These are phyloP conservation scores for Triangularia setosa DNA, from an alignment of 2,329 filamentous ascomycete genomes.

Conservation along the genomic window DNA sequence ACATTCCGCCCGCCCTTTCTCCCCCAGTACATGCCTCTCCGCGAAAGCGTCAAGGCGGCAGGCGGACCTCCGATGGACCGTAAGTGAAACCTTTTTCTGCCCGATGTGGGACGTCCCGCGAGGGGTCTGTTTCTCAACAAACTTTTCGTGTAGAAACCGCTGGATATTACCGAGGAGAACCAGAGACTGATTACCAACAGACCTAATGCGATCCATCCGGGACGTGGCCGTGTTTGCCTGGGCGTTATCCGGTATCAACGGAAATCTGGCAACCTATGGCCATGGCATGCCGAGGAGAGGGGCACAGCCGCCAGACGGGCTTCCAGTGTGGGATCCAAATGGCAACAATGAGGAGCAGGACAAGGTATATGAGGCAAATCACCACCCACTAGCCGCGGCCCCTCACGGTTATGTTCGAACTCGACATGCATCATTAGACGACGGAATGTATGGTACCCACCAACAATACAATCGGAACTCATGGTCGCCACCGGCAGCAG, in stretches of 20 bases:
- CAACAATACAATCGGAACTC: background rate
- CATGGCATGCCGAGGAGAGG: constrained; percentile 61
- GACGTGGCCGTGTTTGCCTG: constrained; percentile 87
- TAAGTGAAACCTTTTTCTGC: constrained; percentile 12
- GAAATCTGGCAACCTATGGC: constrained; percentile 62
- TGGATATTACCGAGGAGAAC: background rate
- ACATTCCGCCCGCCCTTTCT: constrained; percentile 42
- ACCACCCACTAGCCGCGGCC: background rate
- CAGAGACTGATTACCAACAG: constrained; percentile 12
- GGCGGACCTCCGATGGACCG: constrained; percentile 53
- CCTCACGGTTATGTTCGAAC: constrained; percentile 12
- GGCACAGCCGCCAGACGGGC: constrained; percentile 56
- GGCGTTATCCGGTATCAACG: constrained; percentile 77
- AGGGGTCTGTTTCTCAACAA: background rate
- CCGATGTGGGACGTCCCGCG: background rate
- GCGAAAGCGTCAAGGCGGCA: constrained; percentile 41
- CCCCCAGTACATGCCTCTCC: constrained; percentile 43
- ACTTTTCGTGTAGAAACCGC: background rate
- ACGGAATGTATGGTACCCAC: constrained; percentile 16
- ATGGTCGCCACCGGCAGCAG: background rate
- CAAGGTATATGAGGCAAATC: background rate
- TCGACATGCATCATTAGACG: constrained; percentile 19
- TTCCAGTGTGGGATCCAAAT: constrained; percentile 56
- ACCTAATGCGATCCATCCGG: constrained; percentile 75
- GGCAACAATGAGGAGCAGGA: background rate